phyloP scores from a whole-genome alignment of 345 rosid genomes.

The Nephelium lappaceum region DNA sequence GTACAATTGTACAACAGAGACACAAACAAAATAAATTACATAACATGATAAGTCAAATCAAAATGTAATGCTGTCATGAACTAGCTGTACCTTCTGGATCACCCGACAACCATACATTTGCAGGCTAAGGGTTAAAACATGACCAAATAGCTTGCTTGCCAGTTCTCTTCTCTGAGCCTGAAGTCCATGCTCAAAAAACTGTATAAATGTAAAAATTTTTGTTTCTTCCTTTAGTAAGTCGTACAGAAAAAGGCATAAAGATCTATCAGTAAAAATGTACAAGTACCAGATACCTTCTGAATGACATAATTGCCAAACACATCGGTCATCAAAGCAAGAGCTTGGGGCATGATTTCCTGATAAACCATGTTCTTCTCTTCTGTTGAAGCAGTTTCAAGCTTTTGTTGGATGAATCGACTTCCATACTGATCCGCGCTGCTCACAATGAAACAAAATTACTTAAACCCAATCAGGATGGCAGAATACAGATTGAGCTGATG shows the following conservation, averaged over 20 bases:
- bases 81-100: conserved; percentile 58
- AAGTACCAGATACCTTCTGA: conserved; percentile 48
- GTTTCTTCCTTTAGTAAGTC: not conserved
- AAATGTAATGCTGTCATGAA: not conserved
- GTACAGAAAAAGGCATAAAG: not conserved
- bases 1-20: not conserved
- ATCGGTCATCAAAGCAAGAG: conserved; percentile 68
- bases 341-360: conserved; percentile 63
- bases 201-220: conserved; percentile 14
- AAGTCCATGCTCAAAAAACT: conserved; percentile 77
- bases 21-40: not conserved
- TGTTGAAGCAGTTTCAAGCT: conserved; percentile 54
- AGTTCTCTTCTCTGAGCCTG: conserved; percentile 59
- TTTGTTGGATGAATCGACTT: conserved; percentile 70
- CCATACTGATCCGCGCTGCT: conserved; percentile 79
- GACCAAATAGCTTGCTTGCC: conserved; percentile 51
- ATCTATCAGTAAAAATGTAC: conserved; percentile 12
- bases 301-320: conserved; percentile 75
- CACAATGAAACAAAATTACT: not conserved
- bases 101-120: conserved; percentile 79
- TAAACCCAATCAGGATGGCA: conserved; percentile 3
- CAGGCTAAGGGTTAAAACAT: conserved; percentile 61
- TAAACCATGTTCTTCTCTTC: conserved; percentile 67
- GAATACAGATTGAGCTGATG: not conserved
- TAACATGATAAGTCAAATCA: not conserved